A percentile compares a stretch with the other conserved stretches of the same genome.
phyloP scores from a whole-genome alignment of 305 asterid genomes.

The Ruellia speciosa region DNA sequence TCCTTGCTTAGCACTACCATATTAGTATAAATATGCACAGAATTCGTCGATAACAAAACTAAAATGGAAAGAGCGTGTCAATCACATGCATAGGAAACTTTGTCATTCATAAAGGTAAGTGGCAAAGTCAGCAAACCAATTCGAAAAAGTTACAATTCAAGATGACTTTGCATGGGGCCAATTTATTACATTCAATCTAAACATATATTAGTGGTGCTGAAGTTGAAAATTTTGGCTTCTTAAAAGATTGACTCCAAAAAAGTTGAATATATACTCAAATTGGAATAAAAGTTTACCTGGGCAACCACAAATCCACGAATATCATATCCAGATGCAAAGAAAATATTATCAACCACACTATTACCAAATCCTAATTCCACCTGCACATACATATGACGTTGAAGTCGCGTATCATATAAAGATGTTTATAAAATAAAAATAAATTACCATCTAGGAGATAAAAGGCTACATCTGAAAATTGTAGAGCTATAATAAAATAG shows the following conservation, averaged over 20 bases:
- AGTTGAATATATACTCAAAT: constrained; percentile 8
- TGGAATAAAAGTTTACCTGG: constrained; percentile 47
- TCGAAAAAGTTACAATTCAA: background rate
- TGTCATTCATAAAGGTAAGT: constrained; percentile 2
- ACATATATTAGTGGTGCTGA: constrained; percentile 13
- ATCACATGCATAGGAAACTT: background rate
- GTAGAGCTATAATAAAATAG: constrained; percentile 3
- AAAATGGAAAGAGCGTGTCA: too few relatives aligned
- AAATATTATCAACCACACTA: constrained; percentile 57
- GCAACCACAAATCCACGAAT: constrained; percentile 86
- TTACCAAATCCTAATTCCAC: constrained; percentile 74
- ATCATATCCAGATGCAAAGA: constrained; percentile 80
- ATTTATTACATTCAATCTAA: constrained; percentile 16
- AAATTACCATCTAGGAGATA: background rate
- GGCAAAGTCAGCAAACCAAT: constrained; percentile 13
- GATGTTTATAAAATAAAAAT: background rate
- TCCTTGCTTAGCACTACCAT: background rate
- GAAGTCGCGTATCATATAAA: constrained; percentile 14
- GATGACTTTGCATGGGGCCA: background rate
- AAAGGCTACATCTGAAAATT: background rate
- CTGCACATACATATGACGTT: constrained; percentile 38
- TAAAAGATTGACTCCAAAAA: constrained; percentile 9
- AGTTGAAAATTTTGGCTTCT: constrained; percentile 3
- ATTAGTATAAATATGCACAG: constrained; percentile 10
- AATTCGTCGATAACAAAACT: background rate